Evolutionary conservation across 805 yeast species (phyloP).

Genomic region (Lachancea waltii): DNA sequence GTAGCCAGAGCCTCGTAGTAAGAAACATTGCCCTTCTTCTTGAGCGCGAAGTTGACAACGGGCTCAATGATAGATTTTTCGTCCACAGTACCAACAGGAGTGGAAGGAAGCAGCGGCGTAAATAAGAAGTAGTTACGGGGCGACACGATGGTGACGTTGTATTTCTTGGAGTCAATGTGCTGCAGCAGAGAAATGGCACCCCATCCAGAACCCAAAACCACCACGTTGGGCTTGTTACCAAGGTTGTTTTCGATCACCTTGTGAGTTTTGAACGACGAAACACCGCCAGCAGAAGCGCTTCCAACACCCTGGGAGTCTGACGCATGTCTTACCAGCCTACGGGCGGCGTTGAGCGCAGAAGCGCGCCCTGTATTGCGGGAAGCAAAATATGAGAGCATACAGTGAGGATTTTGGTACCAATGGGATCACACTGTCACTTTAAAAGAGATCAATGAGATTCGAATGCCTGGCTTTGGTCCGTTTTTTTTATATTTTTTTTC

Average conservation of each 20-base stretch:
- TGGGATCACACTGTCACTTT: too few relatives aligned
- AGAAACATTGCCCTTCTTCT: slow-evolving; percentile 66
- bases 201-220: slow-evolving; percentile 88
- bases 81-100: slow-evolving; percentile 85
- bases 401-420: background rate
- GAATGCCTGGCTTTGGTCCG: background rate
- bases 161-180: slow-evolving; percentile 77
- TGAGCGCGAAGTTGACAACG: slow-evolving; percentile 78
- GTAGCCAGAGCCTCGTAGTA: slow-evolving; percentile 91
- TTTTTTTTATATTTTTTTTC: background rate
- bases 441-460: too few relatives aligned
- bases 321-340: slow-evolving; percentile 15
- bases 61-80: slow-evolving; percentile 95
- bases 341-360: slow-evolving; percentile 12
- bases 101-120: slow-evolving; percentile 88
- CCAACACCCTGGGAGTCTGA: slow-evolving; percentile 11
- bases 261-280: slow-evolving; percentile 36
- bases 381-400: slow-evolving; percentile 3
- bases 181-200: slow-evolving; percentile 83
- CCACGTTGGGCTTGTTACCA: slow-evolving; percentile 40
- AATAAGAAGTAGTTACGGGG: slow-evolving; percentile 92
- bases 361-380: slow-evolving; percentile 3
- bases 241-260: slow-evolving; percentile 31
- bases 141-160: slow-evolving; percentile 82
- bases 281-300: slow-evolving; percentile 26